phyloP scores from a whole-genome alignment of 2,329 filamentous ascomycete genomes.

The Paraphaeosphaeria sporulosa region DNA sequence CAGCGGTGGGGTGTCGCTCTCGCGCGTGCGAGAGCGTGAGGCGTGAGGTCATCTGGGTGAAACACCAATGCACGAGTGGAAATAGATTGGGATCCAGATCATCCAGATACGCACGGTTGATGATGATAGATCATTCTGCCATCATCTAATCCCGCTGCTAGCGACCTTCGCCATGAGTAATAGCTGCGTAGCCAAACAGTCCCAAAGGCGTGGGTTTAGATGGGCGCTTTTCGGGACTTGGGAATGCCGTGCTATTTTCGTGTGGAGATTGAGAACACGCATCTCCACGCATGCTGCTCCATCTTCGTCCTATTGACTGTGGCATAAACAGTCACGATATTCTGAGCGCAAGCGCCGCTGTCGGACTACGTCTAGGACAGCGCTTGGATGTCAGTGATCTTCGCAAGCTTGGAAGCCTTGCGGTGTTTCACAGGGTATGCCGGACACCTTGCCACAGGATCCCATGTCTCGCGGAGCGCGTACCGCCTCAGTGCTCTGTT shows the following conservation, averaged over 20 bases:
- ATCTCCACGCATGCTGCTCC: neutral
- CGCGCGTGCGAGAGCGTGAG: neutral
- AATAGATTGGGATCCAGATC: neutral
- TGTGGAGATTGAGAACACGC: neutral
- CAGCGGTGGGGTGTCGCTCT: conserved; percentile 3
- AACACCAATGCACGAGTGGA: conserved; percentile 5
- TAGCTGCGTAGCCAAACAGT: neutral
- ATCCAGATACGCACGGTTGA: neutral
- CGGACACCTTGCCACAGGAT: neutral
- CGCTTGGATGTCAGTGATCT: neutral
- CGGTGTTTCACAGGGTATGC: neutral
- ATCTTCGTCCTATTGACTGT: neutral
- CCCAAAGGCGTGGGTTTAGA: neutral
- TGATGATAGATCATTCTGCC: neutral
- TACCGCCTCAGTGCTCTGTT: neutral
- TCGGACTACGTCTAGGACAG: neutral
- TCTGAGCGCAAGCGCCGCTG: neutral
- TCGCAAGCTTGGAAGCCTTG: neutral
- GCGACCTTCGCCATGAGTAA: neutral
- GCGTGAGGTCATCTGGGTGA: conserved; percentile 1
- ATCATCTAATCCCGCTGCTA: neutral
- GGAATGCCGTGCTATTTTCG: conserved; percentile 8
- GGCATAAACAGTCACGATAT: neutral
- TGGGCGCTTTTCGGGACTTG: neutral
- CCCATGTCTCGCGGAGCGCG: neutral